Evolutionary conservation across 2,329 filamentous ascomycete genomes (phyloP), one percentile per base, ranked within the genome.

Genomic region (Fusarium buxicola): DNA sequence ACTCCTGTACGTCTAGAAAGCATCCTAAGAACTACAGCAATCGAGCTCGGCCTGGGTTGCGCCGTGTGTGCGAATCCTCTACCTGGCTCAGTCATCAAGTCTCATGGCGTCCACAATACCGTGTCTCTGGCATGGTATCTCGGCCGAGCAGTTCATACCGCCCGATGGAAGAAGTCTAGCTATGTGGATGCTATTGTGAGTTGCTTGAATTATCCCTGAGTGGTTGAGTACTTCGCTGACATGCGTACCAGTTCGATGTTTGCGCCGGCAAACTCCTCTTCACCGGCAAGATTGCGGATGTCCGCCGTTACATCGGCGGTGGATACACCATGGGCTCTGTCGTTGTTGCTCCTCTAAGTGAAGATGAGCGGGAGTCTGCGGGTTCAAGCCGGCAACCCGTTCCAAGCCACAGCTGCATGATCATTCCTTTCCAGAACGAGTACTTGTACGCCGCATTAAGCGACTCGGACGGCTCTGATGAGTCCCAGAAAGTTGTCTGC

Each of bases 41-140:
- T 79, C 2, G 76, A 79, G 36, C 72, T 80, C 3, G 78, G 77
- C 3, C 66, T 79, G 1, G 73, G 74, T 11, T 78, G 76, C 27
- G 75, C 75, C 1, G 73, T 76, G 6, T 76, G 73, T 27, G 69
- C 72, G 3, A 71, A 71, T 11, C 77, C 77, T 1, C 63, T 78
- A 4, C 66, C 68, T 1, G 77, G 71, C 2, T 71, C 71, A 0
- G 71, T 68, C 0, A 69, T 78, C 34, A 78, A 77, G 39, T 56
- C 73, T 0, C 68, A 73, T 15, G 70, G 69, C 9, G 69, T 78
- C 7, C 73, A 80, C 41, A 78, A 84, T 55, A 84, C 81, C 0
- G 69, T 82, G 9, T 84, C 81, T 0, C 78, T 81, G 52, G 78
- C 80, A 1, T 86, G 81, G 83, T 76, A 81, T 34, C 86, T 89